Evolutionary conservation across 2,329 filamentous ascomycete species (phyloP).

Genomic region (Cladosporium sp.): DNA sequence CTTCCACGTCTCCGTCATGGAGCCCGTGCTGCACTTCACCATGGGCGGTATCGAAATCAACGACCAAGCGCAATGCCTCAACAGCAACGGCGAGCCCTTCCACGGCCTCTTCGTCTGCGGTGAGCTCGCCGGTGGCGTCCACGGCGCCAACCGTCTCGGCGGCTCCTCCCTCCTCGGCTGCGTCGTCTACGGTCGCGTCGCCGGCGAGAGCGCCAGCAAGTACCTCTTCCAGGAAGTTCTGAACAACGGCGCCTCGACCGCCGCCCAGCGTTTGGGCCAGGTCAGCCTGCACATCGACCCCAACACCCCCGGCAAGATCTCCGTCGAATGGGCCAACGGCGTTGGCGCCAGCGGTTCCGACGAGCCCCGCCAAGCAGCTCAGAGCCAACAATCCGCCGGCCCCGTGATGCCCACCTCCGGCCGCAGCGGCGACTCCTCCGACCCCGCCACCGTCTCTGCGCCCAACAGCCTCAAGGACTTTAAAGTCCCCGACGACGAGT

Average conservation of each 20-base stretch:
- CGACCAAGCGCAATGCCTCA: slow-evolving; percentile 92
- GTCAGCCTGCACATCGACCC: slow-evolving; percentile 98
- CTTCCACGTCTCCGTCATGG: slow-evolving; percentile 97
- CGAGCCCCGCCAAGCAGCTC: slow-evolving; percentile 36
- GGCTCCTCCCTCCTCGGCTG: slow-evolving; percentile 97
- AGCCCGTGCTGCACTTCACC: slow-evolving; percentile 98
- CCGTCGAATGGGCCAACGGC: slow-evolving; percentile 78
- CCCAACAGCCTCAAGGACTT: slow-evolving; percentile 68
- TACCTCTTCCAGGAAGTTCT: slow-evolving; percentile 95
- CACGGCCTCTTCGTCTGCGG: slow-evolving; percentile 95
- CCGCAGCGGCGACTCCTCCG: slow-evolving; percentile 45
- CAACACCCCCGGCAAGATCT: slow-evolving; percentile 81
- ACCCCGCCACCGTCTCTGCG: slow-evolving; percentile 58
- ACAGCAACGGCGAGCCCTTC: slow-evolving; percentile 86
- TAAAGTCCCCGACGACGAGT: slow-evolving; percentile 88
- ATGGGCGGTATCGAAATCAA: slow-evolving; percentile 99
- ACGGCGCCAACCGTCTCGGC: slow-evolving; percentile 97
- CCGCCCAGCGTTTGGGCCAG: slow-evolving; percentile 82
- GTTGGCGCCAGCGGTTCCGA: slow-evolving; percentile 33
- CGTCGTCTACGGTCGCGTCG: slow-evolving; percentile 97
- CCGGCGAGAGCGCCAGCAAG: slow-evolving; percentile 90
- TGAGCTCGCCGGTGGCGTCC: slow-evolving; percentile 95
- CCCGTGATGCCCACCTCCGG: slow-evolving; percentile 47
- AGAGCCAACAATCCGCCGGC: slow-evolving; percentile 49
- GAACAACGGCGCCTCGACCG: slow-evolving; percentile 56